Conservation (phyloP, 345 rosid species). For the Hibiscus trionum region DNA sequence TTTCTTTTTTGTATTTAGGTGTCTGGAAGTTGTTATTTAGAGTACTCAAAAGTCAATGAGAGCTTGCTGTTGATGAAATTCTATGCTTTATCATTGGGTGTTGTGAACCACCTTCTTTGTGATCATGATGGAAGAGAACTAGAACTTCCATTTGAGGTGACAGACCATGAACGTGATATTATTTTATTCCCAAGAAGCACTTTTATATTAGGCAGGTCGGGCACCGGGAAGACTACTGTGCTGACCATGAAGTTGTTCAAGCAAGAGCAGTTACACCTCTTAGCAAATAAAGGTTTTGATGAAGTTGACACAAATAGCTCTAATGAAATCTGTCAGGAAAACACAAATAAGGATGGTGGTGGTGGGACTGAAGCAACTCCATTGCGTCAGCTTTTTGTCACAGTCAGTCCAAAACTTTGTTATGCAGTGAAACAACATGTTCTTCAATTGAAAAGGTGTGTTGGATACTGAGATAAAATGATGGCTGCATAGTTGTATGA, state of each 20-base stretch:
- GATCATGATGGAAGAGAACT: slow-evolving; percentile 29
- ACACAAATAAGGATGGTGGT: background rate
- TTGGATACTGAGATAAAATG: background rate
- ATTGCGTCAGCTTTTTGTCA: slow-evolving; percentile 50
- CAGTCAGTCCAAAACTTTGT: slow-evolving; percentile 42
- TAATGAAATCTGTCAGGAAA: background rate
- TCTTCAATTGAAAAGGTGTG: slow-evolving; percentile 37
- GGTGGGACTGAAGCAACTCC: slow-evolving; percentile 5
- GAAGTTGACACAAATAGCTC: background rate
- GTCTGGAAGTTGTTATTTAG: slow-evolving; percentile 32
- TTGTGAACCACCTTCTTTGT: slow-evolving; percentile 32
- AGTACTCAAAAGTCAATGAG: slow-evolving; percentile 38
- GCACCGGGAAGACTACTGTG: slow-evolving; percentile 56
- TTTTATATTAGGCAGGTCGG: slow-evolving; percentile 48
- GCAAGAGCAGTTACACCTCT: slow-evolving; percentile 26
- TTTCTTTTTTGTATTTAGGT: slow-evolving; percentile 17
- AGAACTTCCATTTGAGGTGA: slow-evolving; percentile 47
- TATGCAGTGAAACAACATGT: slow-evolving; percentile 39
- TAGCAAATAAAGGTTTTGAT: slow-evolving; percentile 19
- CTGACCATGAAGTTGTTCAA: slow-evolving; percentile 37
- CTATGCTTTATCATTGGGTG: slow-evolving; percentile 33
- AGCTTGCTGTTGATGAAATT: slow-evolving; percentile 49
- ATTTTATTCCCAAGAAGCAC: slow-evolving; percentile 32
- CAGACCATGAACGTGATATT: slow-evolving; percentile 35
- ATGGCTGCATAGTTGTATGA: too few relatives aligned